Conservation (phyloP, 1,139 yeast species). For the Geotrichum klebahnii region DNA sequence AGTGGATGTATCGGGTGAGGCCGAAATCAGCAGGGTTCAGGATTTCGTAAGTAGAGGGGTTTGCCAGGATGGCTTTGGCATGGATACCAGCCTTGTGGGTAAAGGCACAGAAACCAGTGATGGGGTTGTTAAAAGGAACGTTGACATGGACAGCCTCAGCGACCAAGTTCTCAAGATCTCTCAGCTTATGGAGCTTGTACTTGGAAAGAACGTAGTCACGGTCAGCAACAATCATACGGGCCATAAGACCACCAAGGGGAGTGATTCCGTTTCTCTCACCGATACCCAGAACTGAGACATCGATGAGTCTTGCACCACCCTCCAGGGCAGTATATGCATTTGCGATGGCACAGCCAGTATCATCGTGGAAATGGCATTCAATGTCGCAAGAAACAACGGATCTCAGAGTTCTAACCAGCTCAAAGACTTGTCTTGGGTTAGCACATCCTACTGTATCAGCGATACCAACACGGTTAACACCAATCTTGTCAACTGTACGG, state of each 20-base stretch:
- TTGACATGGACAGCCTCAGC: slow-evolving; percentile 97
- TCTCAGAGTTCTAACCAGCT: slow-evolving; percentile 87
- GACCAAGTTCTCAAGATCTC: slow-evolving; percentile 92
- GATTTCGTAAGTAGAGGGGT: slow-evolving; percentile 96
- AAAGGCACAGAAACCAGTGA: slow-evolving; percentile 98
- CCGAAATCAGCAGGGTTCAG: slow-evolving; percentile 94
- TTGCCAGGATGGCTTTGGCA: slow-evolving; percentile 96
- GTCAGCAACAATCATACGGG: slow-evolving; percentile 98
- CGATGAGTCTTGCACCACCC: slow-evolving; percentile 94
- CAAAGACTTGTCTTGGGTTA: slow-evolving; percentile 97
- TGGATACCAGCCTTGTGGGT: slow-evolving; percentile 99
- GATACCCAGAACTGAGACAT: slow-evolving; percentile 94
- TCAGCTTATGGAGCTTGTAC: slow-evolving; percentile 90
- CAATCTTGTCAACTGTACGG: slow-evolving; percentile 94
- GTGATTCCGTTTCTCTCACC: slow-evolving; percentile 99
- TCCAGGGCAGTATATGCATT: slow-evolving; percentile 97
- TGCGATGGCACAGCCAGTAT: slow-evolving; percentile 98
- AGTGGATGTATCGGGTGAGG: slow-evolving; percentile 89
- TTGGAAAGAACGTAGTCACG: slow-evolving; percentile 93
- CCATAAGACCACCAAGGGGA: slow-evolving; percentile 96
- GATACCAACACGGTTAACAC: slow-evolving; percentile 97
- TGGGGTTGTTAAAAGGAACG: slow-evolving; percentile 96
- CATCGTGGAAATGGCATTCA: slow-evolving; percentile 98
- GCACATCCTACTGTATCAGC: slow-evolving; percentile 99
- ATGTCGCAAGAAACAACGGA: slow-evolving; percentile 94